Evolutionary conservation across 192 early-diverging fungal species (phyloP).

Genomic region (Coemansia sp.): DNA sequence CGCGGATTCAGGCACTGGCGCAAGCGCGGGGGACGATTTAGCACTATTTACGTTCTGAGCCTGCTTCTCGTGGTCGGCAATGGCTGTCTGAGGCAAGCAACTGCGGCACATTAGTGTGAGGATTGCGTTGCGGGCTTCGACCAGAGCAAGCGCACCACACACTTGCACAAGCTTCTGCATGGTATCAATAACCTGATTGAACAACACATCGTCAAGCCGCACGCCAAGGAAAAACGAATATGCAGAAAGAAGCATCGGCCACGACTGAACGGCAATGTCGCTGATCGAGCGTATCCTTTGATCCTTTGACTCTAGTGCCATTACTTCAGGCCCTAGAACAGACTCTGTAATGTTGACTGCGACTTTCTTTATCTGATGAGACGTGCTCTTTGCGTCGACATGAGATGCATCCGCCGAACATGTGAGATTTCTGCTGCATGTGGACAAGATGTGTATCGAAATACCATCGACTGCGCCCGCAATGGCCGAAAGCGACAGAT

Average conservation of each 20-base stretch:
- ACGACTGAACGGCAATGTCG: slow-evolving; percentile 77
- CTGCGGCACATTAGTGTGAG: slow-evolving; percentile 81
- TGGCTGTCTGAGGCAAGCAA: slow-evolving; percentile 65
- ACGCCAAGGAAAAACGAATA: slow-evolving; percentile 74
- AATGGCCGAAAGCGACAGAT: slow-evolving; percentile 72
- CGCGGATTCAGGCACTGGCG: slow-evolving; percentile 3
- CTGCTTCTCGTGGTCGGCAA: slow-evolving; percentile 29
- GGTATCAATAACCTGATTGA: slow-evolving; percentile 65
- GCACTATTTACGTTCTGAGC: slow-evolving; percentile 4
- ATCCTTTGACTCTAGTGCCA: not conserved
- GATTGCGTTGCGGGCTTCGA: slow-evolving; percentile 80
- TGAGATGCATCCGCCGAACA: slow-evolving; percentile 31
- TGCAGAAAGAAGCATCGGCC: slow-evolving; percentile 75
- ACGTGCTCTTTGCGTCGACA: not conserved
- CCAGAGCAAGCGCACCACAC: slow-evolving; percentile 75
- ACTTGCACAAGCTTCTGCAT: slow-evolving; percentile 76
- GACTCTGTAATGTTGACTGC: slow-evolving; percentile 31
- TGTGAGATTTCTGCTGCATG: slow-evolving; percentile 31
- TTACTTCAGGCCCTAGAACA: slow-evolving; percentile 12
- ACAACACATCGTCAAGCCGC: slow-evolving; percentile 82
- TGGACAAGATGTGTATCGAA: slow-evolving; percentile 62
- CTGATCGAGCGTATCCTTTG: slow-evolving; percentile 42
- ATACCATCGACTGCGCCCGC: slow-evolving; percentile 70
- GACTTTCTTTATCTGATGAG: slow-evolving; percentile 3
- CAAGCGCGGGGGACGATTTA: not conserved